Evolutionary conservation across 139 green algal species (phyloP).

Genomic region (Deuterostichococcus epilithicus): DNA sequence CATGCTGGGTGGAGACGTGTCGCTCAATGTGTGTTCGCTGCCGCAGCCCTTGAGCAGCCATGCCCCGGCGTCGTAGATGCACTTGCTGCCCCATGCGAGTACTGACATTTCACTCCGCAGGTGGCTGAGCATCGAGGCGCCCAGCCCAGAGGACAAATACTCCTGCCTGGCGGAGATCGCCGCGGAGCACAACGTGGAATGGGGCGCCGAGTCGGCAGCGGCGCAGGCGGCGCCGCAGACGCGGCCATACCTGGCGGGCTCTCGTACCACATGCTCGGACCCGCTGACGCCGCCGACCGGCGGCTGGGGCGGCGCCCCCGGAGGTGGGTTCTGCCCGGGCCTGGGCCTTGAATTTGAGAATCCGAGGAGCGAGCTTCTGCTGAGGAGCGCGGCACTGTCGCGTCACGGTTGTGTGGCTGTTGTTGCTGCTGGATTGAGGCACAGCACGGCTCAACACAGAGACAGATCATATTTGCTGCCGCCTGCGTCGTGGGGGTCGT

Average conservation of each 20-base stretch:
- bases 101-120: slow-evolving; percentile 3
- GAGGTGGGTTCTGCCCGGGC: no score
- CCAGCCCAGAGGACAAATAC: slow-evolving; percentile 41
- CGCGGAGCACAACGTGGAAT: slow-evolving; percentile 43
- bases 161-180: slow-evolving; percentile 44
- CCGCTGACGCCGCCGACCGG: no score
- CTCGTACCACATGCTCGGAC: not conserved
- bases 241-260: not conserved
- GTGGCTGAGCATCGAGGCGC: slow-evolving; percentile 49
- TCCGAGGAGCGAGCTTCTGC: no score
- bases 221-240: slow-evolving; percentile 35
- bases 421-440: no score
- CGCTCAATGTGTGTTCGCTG: not conserved
- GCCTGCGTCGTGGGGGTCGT: no score
- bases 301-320: no score
- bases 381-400: no score
- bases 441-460: no score
- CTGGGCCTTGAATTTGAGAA: no score
- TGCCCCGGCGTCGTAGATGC: not conserved
- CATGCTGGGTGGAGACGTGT: not conserved
- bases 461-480: no score
- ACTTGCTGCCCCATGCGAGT: no score
- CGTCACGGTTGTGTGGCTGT: no score
- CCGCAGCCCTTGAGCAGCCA: not conserved
- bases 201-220: slow-evolving; percentile 34